Conservation (phyloP, 164 flowering plant genomes). For the Chimonanthus salicifolius region DNA sequence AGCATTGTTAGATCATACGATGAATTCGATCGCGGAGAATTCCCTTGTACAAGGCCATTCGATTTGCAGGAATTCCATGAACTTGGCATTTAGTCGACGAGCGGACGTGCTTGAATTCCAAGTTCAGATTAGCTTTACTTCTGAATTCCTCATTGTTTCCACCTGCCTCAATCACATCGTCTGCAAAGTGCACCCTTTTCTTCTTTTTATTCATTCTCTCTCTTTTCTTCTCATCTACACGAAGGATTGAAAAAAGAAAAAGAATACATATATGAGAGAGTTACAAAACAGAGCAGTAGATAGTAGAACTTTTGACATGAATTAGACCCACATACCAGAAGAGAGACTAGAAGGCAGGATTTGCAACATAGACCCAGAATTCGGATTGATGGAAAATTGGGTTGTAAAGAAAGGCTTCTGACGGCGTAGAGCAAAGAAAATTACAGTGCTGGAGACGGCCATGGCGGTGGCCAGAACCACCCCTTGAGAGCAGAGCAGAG, state of each 20-base stretch:
- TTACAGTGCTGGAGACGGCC: slow-evolving; percentile 63
- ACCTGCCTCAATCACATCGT: slow-evolving; percentile 61
- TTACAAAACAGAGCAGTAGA: not conserved
- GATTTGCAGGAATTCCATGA: slow-evolving; percentile 47
- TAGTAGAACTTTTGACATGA: not conserved
- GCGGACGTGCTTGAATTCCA: not conserved
- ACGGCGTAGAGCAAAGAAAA: slow-evolving; percentile 48
- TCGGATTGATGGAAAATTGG: slow-evolving; percentile 8
- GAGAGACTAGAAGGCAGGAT: slow-evolving; percentile 49
- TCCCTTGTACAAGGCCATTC: slow-evolving; percentile 62
- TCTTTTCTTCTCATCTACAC: slow-evolving; percentile 25
- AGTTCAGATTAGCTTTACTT: slow-evolving; percentile 9
- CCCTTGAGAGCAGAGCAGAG: slow-evolving; percentile 46
- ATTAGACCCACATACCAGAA: slow-evolving; percentile 36
- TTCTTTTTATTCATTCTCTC: slow-evolving; percentile 31
- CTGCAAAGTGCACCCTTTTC: slow-evolving; percentile 74
- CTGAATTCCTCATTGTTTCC: slow-evolving; percentile 44
- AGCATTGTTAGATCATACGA: slow-evolving; percentile 21
- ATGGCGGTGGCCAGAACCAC: slow-evolving; percentile 68
- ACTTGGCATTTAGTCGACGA: not conserved
- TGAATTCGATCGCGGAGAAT: slow-evolving; percentile 62
- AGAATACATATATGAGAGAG: not conserved
- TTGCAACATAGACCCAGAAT: slow-evolving; percentile 8
- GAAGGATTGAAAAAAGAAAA: not conserved
- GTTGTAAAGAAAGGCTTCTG: slow-evolving; percentile 32